phyloP scores from a whole-genome alignment of 129 eudicot genomes.

The Pittosporum tobira region DNA sequence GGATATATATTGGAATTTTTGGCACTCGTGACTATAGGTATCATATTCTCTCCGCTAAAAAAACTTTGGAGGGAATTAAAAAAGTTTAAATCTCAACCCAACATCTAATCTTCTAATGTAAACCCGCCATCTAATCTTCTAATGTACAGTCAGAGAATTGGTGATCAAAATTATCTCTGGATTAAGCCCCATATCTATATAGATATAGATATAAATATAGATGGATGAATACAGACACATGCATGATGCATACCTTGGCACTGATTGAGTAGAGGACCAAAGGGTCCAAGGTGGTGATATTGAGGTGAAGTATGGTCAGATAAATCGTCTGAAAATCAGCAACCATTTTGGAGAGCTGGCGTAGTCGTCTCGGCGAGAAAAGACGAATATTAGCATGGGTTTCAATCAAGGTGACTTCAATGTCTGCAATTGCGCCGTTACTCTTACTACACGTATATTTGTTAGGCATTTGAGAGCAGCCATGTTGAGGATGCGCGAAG shows the following conservation, averaged over 20 bases:
- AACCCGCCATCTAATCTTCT: no score
- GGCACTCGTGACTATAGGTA: no score
- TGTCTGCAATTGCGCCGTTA: constrained; percentile 62
- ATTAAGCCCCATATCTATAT: no score
- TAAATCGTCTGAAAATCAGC: constrained; percentile 60
- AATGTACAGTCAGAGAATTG: no score
- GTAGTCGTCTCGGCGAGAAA: constrained; percentile 41
- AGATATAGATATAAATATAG: background rate
- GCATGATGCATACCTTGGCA: constrained; percentile 63
- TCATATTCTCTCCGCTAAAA: no score
- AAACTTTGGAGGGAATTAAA: constrained; percentile 9
- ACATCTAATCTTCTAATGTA: no score
- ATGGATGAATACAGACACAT: background rate
- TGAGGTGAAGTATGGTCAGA: constrained; percentile 83
- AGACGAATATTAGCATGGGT: constrained; percentile 84
- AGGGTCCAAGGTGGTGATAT: constrained; percentile 74
- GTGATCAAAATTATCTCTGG: no score
- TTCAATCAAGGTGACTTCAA: constrained; percentile 86
- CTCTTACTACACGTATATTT: constrained; percentile 49
- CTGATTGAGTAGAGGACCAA: constrained; percentile 86
- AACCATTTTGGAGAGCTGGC: constrained; percentile 76
- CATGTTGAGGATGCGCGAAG: constrained; percentile 58
- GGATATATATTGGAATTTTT: no score
- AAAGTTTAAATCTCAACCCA: no score
- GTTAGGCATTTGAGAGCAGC: constrained; percentile 43